Percentiles rank a stretch among this genome's conserved stretches.
Evolutionary conservation across 768 basidiomycete genomes (phyloP).

Genomic region (Butyriboletus loyo): DNA sequence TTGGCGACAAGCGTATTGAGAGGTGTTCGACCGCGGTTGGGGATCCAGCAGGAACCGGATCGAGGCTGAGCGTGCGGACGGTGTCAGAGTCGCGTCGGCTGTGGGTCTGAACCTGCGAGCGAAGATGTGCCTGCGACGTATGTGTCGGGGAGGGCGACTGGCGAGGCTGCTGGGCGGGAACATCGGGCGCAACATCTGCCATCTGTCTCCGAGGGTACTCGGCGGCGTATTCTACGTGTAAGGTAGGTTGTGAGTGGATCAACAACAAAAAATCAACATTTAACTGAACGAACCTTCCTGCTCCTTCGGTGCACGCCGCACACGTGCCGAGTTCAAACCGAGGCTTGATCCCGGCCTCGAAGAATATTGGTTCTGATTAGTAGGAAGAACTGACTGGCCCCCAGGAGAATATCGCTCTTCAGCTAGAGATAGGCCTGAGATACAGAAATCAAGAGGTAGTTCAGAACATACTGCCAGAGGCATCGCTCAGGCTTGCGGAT

Average conservation of each 20-base stretch:
- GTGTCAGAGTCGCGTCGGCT: constrained; percentile 77
- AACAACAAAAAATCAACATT: constrained; percentile 7
- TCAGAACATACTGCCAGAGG: constrained; percentile 32
- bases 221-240: constrained; percentile 23
- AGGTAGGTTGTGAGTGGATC: constrained; percentile 8
- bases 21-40: constrained; percentile 53
- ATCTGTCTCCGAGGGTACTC: constrained; percentile 24
- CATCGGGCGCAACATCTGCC: constrained; percentile 8
- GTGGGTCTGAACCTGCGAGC: constrained; percentile 42
- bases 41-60: constrained; percentile 39
- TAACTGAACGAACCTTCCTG: constrained; percentile 38
- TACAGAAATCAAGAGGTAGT: constrained; percentile 25
- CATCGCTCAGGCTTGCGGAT: constrained; percentile 77
- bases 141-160: constrained; percentile 55
- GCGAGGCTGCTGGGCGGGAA: constrained; percentile 34
- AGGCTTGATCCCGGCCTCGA: constrained; percentile 45
- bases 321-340: constrained; percentile 37
- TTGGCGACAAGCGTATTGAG: constrained; percentile 31
- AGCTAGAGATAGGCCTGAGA: constrained; percentile 20
- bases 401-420: constrained; percentile 29
- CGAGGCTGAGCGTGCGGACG: constrained; percentile 48
- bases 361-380: constrained; percentile 22
- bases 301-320: constrained; percentile 41
- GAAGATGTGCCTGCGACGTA: constrained; percentile 29
- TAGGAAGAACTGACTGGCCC: constrained; percentile 11